A percentile compares a stretch with the other conserved stretches of the same genome.
phyloP scores from a whole-genome alignment of 441 rosid species.

The Adansonia madagascariensis region DNA sequence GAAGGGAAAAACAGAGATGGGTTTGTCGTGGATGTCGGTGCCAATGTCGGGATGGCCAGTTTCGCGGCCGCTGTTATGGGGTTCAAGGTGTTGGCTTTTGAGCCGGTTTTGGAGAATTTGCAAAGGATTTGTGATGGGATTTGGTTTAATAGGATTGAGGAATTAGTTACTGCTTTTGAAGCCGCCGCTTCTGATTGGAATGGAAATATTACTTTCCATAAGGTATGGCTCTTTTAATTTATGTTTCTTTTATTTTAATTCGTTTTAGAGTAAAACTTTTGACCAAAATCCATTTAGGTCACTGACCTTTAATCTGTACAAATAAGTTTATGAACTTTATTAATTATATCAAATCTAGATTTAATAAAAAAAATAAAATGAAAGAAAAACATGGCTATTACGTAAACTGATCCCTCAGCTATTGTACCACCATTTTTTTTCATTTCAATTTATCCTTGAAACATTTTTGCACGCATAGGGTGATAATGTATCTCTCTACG shows the following conservation, averaged over 20 bases:
- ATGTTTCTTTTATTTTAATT: background rate
- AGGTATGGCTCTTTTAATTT: conserved; percentile 47
- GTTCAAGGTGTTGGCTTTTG: conserved; percentile 79
- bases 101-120: conserved; percentile 87
- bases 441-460: too few species aligned
- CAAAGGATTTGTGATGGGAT: conserved; percentile 94
- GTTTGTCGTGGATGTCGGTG: conserved; percentile 83
- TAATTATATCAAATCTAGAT: too few species aligned
- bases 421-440: too few species aligned
- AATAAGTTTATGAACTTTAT: too few species aligned
- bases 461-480: too few species aligned
- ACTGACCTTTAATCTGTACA: too few species aligned
- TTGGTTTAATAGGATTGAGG: conserved; percentile 81
- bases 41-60: conserved; percentile 96
- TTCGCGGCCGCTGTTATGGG: conserved; percentile 96
- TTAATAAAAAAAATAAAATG: too few species aligned
- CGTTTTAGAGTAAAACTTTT: too few species aligned
- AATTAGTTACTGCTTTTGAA: conserved; percentile 75
- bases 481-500: too few species aligned
- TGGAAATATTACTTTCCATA: conserved; percentile 85
- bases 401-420: too few species aligned
- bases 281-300: too few species aligned
- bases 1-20: conserved; percentile 57
- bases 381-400: too few species aligned
- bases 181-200: conserved; percentile 79